These are phyloP conservation scores for Linnemannia zychae DNA, from an alignment of 192 early-diverging fungal genomes.

Conservation along the genomic window DNA sequence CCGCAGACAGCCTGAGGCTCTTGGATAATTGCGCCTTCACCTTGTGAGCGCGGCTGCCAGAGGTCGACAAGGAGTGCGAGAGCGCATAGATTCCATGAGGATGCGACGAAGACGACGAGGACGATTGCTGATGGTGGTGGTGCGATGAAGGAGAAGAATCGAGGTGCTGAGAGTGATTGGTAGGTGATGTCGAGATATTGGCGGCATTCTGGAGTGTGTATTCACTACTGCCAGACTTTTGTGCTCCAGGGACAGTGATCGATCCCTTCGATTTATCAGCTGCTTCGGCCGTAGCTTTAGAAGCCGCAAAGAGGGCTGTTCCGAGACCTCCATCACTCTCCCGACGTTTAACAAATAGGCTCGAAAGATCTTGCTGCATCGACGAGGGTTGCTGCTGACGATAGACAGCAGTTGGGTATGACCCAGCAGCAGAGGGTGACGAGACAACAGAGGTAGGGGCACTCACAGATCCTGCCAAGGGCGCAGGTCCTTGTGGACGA, in stretches of 20 bases:
- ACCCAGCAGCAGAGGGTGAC: slow-evolving; percentile 17
- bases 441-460: slow-evolving; percentile 27
- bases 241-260: not conserved
- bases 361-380: slow-evolving; percentile 44
- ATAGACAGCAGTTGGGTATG: slow-evolving; percentile 8
- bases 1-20: slow-evolving; percentile 42
- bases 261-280: not conserved
- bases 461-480: slow-evolving; percentile 10
- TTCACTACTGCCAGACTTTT: not conserved
- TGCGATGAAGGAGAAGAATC: not conserved
- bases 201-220: slow-evolving; percentile 30
- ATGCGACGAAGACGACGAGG: not conserved
- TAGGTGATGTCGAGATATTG: not conserved
- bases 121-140: not conserved
- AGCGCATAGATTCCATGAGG: not conserved
- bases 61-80: slow-evolving; percentile 6
- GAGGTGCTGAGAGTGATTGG: not conserved
- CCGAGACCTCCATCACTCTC: slow-evolving; percentile 35
- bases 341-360: slow-evolving; percentile 26
- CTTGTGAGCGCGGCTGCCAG: slow-evolving; percentile 43
- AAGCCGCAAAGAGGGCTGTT: slow-evolving; percentile 13
- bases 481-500: slow-evolving; percentile 3
- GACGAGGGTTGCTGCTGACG: slow-evolving; percentile 21
- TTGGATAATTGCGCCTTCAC: slow-evolving; percentile 52
- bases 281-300: slow-evolving; percentile 1